These are phyloP conservation scores for Climacium dendroides DNA, from an alignment of 225 moss, liverwort and hornwort genomes.

Conservation along the genomic window DNA sequence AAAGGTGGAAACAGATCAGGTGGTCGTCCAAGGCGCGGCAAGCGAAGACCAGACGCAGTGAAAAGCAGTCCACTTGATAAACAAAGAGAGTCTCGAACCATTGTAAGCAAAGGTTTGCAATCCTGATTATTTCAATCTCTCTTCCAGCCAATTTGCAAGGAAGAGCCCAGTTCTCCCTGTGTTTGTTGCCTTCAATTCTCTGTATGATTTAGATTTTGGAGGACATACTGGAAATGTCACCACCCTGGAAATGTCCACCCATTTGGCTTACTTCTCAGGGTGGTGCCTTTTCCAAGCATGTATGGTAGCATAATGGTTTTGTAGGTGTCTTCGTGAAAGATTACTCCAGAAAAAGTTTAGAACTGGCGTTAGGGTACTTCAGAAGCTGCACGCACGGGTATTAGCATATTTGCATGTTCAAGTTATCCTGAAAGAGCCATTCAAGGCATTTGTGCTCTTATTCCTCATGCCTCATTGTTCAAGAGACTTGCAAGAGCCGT, in stretches of 20 bases:
- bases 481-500: background rate
- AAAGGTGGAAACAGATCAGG: slow-evolving; percentile 24
- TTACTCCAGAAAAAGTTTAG: background rate
- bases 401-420: background rate
- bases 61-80: background rate
- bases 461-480: background rate
- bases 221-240: slow-evolving; percentile 1
- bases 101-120: slow-evolving; percentile 10
- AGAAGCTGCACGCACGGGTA: background rate
- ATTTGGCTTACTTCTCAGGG: background rate
- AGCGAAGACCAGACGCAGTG: background rate
- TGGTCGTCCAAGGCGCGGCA: slow-evolving; percentile 6
- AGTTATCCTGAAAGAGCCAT: background rate
- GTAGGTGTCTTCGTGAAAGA: background rate
- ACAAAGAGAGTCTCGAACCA: background rate
- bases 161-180: background rate
- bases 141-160: slow-evolving; percentile 4
- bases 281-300: slow-evolving; percentile 18
- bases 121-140: slow-evolving; percentile 8
- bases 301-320: background rate
- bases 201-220: background rate
- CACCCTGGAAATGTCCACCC: background rate
- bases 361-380: background rate
- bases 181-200: background rate
- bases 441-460: background rate